Evolutionary conservation across 2,329 filamentous ascomycete species (phyloP).

Genomic region (Stagonosporopsis chrysanthemi): DNA sequence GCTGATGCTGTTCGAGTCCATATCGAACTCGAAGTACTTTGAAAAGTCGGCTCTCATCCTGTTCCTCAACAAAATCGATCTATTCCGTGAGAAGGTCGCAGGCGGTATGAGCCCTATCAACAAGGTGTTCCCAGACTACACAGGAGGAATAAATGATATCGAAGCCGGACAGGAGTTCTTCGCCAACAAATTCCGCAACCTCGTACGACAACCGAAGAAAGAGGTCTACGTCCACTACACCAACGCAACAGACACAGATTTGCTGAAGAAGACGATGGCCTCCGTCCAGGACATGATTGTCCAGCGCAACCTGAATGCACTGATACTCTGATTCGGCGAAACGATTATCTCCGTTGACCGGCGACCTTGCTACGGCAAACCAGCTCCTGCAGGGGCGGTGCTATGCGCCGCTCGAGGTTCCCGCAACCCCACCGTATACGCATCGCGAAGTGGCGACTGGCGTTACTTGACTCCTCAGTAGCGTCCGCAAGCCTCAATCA

Average conservation of each 20-base stretch:
- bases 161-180: constrained; percentile 60
- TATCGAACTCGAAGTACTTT: constrained; percentile 62
- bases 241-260: constrained; percentile 60
- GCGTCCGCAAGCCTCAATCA: not conserved
- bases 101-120: constrained; percentile 56
- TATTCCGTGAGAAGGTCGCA: constrained; percentile 59
- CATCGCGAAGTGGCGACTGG: not conserved
- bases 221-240: constrained; percentile 62
- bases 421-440: not conserved
- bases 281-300: constrained; percentile 64
- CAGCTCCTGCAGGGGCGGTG: not conserved
- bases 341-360: not conserved
- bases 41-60: constrained; percentile 60
- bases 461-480: not conserved
- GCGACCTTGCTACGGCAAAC: not conserved
- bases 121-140: constrained; percentile 60
- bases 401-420: not conserved
- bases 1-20: constrained; percentile 61
- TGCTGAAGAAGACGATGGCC: constrained; percentile 65
- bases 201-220: constrained; percentile 59
- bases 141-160: constrained; percentile 54
- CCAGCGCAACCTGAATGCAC: constrained; percentile 59
- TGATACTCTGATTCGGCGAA: constrained; percentile 51
- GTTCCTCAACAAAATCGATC: constrained; percentile 63
- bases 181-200: constrained; percentile 59